These are phyloP conservation scores for Pestalotiopsis sp. DNA, from an alignment of 2,329 filamentous ascomycete genomes.

Conservation along the genomic window DNA sequence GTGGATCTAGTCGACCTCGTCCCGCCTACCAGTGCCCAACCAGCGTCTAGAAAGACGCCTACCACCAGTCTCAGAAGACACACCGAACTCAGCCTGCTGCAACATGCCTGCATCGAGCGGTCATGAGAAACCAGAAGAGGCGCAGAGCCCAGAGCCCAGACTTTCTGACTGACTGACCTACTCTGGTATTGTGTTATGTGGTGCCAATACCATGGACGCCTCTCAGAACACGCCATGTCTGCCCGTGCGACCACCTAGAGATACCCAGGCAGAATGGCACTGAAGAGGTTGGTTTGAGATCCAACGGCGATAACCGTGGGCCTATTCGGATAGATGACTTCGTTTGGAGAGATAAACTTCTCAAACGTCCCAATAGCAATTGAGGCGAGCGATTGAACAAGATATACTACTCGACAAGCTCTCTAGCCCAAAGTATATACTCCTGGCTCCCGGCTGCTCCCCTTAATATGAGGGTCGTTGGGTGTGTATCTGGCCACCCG, in stretches of 20 bases:
- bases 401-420: neutral
- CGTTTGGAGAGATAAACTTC: neutral
- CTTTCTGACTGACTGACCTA: neutral
- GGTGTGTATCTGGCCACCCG: neutral
- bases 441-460: neutral
- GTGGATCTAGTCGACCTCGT: conserved; percentile 1
- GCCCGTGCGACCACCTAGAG: neutral
- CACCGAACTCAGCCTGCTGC: conserved; percentile 11
- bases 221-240: no score
- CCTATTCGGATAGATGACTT: neutral
- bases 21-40: conserved; percentile 4
- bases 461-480: neutral
- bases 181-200: neutral
- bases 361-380: neutral
- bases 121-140: neutral
- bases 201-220: neutral
- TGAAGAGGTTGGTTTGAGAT: neutral
- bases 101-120: conserved; percentile 8
- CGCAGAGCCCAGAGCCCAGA: neutral
- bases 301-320: neutral
- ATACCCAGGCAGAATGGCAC: neutral
- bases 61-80: neutral
- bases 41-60: neutral
- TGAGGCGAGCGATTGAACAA: neutral
- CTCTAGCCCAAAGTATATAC: neutral